A percentile compares a stretch with the other conserved stretches of the same genome.
These are phyloP conservation scores for Mrakiaceae sp. DNA, from an alignment of 1,284 basidiomycete genomes.

Conservation along the genomic window DNA sequence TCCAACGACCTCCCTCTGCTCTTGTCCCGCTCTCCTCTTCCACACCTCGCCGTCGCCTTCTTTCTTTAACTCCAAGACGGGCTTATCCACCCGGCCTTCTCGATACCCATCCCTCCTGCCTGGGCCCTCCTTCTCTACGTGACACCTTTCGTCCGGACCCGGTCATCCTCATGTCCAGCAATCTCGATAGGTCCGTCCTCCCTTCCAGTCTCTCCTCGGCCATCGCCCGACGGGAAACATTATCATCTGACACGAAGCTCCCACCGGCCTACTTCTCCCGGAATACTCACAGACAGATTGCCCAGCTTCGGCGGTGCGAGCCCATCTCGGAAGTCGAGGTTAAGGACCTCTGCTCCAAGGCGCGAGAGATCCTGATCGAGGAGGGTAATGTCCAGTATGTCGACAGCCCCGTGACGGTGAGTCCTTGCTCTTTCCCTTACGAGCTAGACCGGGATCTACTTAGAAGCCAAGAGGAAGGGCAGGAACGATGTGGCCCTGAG, in stretches of 20 bases:
- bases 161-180: neutral
- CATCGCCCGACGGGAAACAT: neutral
- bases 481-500: neutral
- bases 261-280: neutral
- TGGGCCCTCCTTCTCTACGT: no score
- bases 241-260: neutral
- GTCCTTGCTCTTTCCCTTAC: slow-evolving; percentile 27
- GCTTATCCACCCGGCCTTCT: no score
- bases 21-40: no score
- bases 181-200: slow-evolving; percentile 8
- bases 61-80: no score
- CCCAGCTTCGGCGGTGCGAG: slow-evolving; percentile 79
- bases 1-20: no score
- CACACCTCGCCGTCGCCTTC: no score
- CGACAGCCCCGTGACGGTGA: slow-evolving; percentile 87
- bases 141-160: no score
- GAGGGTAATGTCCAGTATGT: slow-evolving; percentile 96
- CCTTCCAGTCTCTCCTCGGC: neutral
- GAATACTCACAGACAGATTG: slow-evolving; percentile 53
- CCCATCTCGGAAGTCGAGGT: slow-evolving; percentile 87
- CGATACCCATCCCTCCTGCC: no score
- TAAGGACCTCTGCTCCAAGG: slow-evolving; percentile 85
- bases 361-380: slow-evolving; percentile 90
- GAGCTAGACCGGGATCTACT: neutral
- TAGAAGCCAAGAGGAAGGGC: no score